Percentiles rank a stretch among this genome's conserved stretches.
Evolutionary conservation across 2,329 filamentous ascomycete species (phyloP).

Genomic region (Neofusicoccum sp.): DNA sequence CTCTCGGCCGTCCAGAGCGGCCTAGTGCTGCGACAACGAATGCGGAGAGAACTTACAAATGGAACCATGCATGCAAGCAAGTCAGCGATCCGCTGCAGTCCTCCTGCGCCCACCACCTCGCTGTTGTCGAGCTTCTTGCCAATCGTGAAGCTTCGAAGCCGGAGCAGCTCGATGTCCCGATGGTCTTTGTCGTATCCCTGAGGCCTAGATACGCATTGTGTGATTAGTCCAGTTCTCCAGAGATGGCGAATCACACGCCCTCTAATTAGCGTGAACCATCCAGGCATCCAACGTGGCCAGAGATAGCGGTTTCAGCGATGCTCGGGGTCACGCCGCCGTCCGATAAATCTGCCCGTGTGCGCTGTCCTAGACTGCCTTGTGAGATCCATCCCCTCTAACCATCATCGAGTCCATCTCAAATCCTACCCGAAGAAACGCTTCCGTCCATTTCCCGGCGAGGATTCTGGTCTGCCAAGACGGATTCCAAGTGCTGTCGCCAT

Average conservation of each 20-base stretch:
- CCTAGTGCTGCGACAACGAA: neutral
- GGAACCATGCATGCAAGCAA: constrained; percentile 68
- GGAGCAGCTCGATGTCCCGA: constrained; percentile 74
- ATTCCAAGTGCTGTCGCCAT: neutral
- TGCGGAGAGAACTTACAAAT: constrained; percentile 64
- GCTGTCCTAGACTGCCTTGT: neutral
- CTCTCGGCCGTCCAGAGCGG: constrained; percentile 6
- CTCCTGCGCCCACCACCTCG: constrained; percentile 61
- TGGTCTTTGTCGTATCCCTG: constrained; percentile 75
- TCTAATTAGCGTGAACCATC: constrained; percentile 7
- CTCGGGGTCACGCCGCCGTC: neutral
- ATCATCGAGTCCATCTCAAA: neutral
- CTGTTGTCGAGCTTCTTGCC: constrained; percentile 63
- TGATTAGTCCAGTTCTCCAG: neutral
- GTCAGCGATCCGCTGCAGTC: constrained; percentile 63
- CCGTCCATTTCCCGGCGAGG: neutral
- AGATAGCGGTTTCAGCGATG: constrained; percentile 6
- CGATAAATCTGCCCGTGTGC: constrained; percentile 1
- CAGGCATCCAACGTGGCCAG: constrained; percentile 11
- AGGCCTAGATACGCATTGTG: neutral
- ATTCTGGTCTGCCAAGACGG: neutral
- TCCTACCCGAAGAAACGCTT: neutral
- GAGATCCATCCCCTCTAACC: neutral
- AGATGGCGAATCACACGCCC: constrained; percentile 1
- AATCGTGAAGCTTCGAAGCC: constrained; percentile 76